Percentiles rank a stretch among this genome's conserved stretches.
These are phyloP conservation scores for Avena insularis DNA, from an alignment of 176 grass and related monocot species.

Conservation along the genomic window DNA sequence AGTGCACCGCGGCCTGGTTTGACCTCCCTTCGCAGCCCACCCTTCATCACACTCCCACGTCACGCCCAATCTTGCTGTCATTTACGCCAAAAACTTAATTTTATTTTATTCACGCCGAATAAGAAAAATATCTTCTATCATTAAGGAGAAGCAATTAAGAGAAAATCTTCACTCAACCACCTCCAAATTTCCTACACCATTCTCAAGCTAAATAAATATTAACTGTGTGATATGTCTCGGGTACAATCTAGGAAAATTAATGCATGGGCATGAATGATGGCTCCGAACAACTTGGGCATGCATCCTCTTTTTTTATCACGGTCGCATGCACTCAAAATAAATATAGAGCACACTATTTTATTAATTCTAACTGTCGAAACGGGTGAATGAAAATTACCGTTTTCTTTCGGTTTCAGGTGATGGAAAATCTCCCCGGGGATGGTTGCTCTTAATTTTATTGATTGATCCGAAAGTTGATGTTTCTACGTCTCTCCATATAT, in stretches of 20 bases:
- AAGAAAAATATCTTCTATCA: neutral
- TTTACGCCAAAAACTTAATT: neutral
- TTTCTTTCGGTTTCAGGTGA: too few species aligned
- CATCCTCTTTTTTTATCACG: neutral
- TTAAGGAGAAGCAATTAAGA: neutral
- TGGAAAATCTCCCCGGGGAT: too few species aligned
- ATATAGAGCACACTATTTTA: neutral
- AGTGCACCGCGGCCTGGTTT: constrained; percentile 22
- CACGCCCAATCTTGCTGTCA: neutral
- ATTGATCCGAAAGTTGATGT: too few species aligned
- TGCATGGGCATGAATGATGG: neutral
- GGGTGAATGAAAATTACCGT: too few species aligned
- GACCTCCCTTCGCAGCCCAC: neutral
- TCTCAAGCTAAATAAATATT: neutral
- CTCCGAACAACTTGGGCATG: neutral
- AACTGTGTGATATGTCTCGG: neutral
- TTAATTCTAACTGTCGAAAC: too few species aligned
- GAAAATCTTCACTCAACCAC: neutral
- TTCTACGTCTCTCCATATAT: too few species aligned
- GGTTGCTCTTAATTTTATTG: too few species aligned
- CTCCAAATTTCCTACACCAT: neutral
- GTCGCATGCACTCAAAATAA: neutral
- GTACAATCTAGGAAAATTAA: neutral
- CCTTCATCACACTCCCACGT: too few species aligned
- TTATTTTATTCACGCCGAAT: neutral